These are phyloP conservation scores for Pleomassaria siparia DNA, from an alignment of 2,329 filamentous ascomycete genomes.

Conservation along the genomic window DNA sequence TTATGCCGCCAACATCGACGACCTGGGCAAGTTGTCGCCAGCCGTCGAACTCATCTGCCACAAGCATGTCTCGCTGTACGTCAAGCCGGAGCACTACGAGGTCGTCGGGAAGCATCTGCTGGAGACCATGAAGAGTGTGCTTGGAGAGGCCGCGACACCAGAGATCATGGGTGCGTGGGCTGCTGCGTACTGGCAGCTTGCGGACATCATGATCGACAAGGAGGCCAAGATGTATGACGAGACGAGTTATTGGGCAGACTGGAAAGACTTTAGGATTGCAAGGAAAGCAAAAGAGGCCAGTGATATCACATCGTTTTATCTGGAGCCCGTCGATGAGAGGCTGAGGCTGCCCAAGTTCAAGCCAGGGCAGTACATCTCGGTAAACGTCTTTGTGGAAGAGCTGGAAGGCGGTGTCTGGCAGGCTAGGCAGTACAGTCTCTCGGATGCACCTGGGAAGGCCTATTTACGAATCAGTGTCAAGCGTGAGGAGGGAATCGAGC, in stretches of 20 bases:
- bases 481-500: conserved; percentile 59
- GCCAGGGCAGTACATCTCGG: conserved; percentile 72
- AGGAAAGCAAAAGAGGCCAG: conserved; percentile 67
- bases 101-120: conserved; percentile 71
- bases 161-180: conserved; percentile 68
- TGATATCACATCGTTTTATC: conserved; percentile 70
- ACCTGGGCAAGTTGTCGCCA: conserved; percentile 61
- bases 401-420: conserved; percentile 58
- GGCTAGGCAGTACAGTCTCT: conserved; percentile 72
- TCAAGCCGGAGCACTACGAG: conserved; percentile 68
- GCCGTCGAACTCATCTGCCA: conserved; percentile 70
- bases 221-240: conserved; percentile 65
- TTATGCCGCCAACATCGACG: conserved; percentile 71
- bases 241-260: conserved; percentile 65
- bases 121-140: conserved; percentile 65
- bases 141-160: conserved; percentile 66
- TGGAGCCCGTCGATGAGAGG: conserved; percentile 63
- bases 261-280: conserved; percentile 67
- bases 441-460: conserved; percentile 61
- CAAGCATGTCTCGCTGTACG: conserved; percentile 72
- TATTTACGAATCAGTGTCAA: conserved; percentile 74
- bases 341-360: conserved; percentile 63
- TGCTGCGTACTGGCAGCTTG: conserved; percentile 72
- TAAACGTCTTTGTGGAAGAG: conserved; percentile 59
- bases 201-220: conserved; percentile 68